Evolutionary conservation across 345 rosid species (phyloP), one percentile per base, ranked within the genome.

Genomic region (Camelina neglecta): DNA sequence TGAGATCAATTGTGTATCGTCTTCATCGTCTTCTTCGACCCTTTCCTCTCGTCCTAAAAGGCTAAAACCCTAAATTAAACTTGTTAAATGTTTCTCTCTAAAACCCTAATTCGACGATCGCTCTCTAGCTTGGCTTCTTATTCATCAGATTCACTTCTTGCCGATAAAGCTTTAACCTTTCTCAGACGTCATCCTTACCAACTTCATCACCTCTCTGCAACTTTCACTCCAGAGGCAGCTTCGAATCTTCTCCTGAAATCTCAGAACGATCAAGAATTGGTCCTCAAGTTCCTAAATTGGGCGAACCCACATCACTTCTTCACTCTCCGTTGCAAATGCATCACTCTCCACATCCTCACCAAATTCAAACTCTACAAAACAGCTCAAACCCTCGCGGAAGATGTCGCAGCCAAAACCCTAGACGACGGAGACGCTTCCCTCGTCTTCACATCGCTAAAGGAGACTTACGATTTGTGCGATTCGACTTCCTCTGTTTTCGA

Each of bases 401-500:
- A 84, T 67, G 78, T 93, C 38, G 97, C 92, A 3, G 24, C 78
- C 31, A 58, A 38, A 36, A 77, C 84, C 21, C 15, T 35, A 20
- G 85, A 83, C 0, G 65, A 60, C 56, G 75, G 72, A 41, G 42
- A 38, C 9, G 97, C 92, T 69, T 65, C 73, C 51, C 80, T 82
- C 47, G 88, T 91, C 67, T 93, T 93, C 73, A 59, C 78, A 6
- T 85, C 85, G 64, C 77, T 93, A 15, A 85, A 82, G 45, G 97
- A 93, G 39, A 88, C 97, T 3, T 87, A 85, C 76, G 72, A 72
- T 2, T 12, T 63, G 44, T 91, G 96, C 60, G 11, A 81, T 69
- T 89, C 98, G 1, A 87, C 86, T 85, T 93, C 98, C 35, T 86
- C 92, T 23, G 97, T 91, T 74, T 83, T 93, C 73, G 98, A 93